Evolutionary conservation across 495 filamentous ascomycete species (phyloP).

Genomic region (Lophiotrema nucula): DNA sequence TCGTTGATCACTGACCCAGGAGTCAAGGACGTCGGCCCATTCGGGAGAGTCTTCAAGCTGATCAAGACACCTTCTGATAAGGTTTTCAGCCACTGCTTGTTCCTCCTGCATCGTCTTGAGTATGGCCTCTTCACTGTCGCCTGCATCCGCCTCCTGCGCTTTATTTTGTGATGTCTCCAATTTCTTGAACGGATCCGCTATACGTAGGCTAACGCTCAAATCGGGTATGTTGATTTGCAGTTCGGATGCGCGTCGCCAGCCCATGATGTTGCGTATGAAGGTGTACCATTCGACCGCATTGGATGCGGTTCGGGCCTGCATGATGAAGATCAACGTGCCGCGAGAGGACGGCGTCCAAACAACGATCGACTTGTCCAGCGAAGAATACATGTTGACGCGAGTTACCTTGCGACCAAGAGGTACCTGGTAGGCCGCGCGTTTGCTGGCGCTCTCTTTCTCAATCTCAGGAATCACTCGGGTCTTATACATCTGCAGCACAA

Average conservation of each 20-base stretch:
- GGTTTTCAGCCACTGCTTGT: slow-evolving; percentile 53
- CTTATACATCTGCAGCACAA: slow-evolving; percentile 67
- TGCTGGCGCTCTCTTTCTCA: slow-evolving; percentile 51
- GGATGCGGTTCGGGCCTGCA: slow-evolving; percentile 63
- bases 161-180: slow-evolving; percentile 48
- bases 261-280: slow-evolving; percentile 62
- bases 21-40: slow-evolving; percentile 61
- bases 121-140: slow-evolving; percentile 46
- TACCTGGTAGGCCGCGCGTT: slow-evolving; percentile 57
- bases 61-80: slow-evolving; percentile 58
- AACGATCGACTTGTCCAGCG: slow-evolving; percentile 70
- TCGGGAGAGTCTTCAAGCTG: slow-evolving; percentile 59
- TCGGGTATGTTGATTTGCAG: slow-evolving; percentile 70
- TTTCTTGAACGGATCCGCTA: slow-evolving; percentile 63
- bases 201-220: slow-evolving; percentile 60
- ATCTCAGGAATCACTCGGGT: slow-evolving; percentile 65
- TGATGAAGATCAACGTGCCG: slow-evolving; percentile 65
- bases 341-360: slow-evolving; percentile 59
- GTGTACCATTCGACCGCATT: slow-evolving; percentile 75
- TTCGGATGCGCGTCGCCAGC: slow-evolving; percentile 56
- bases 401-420: slow-evolving; percentile 53
- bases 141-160: slow-evolving; percentile 44
- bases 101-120: slow-evolving; percentile 51
- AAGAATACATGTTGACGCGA: slow-evolving; percentile 67
- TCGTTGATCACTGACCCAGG: slow-evolving; percentile 60